Base-by-base conservation (phyloP, 371 early-diverging fungal species). In the Lichtheimia ornata region DNA sequence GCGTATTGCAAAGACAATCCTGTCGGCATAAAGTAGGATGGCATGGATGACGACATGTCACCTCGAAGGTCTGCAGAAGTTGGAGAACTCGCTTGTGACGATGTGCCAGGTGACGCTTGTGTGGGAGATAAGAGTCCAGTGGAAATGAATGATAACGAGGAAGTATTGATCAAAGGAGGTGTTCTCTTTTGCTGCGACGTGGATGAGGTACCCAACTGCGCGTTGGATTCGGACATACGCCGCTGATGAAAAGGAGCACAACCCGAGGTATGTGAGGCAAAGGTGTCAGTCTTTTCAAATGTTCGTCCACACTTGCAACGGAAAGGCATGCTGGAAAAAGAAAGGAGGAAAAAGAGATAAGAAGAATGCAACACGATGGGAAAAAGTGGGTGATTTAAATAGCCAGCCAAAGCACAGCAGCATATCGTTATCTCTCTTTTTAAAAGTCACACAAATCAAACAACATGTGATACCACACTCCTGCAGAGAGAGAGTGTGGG, bases 301-400 rank as follows among this genome's bases (percentile, higher is more conserved):
- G 82, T 81, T 76, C 76, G 70, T 61, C 81, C 81, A 70, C 81
- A 81, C 69, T 70, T 78, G 58, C 82, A 81, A 66, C 78, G 76
- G 67, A 81, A 81, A 59, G 82, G 82, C 82, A 81, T 81, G 17
- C 40, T 71, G 43, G 45, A 56, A 25, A 57, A 53, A 61, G 60
- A 59, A 56, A 12, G 35, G 30, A 51, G 47, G 52, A 20, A 50
- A 15, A 35, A 49, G 57, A 50, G 44, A 15, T 28, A 56, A 30
- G 56, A 58, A 67, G 45, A 51, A 54, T 15, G 49, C 47, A 40
- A 17, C 50, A 58, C 40, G 62, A 55, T 53, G 55, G 62, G 62
- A 59, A 59, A 54, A 54, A 55, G 15, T 41, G 45, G 47, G 47
- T 47, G 47, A 47, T 47, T 47, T 47, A 47, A 47, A 47, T 47